These are phyloP conservation scores for Sclerospora graminicola DNA, from an alignment of 352 stramenopile genomes.

Conservation along the genomic window DNA sequence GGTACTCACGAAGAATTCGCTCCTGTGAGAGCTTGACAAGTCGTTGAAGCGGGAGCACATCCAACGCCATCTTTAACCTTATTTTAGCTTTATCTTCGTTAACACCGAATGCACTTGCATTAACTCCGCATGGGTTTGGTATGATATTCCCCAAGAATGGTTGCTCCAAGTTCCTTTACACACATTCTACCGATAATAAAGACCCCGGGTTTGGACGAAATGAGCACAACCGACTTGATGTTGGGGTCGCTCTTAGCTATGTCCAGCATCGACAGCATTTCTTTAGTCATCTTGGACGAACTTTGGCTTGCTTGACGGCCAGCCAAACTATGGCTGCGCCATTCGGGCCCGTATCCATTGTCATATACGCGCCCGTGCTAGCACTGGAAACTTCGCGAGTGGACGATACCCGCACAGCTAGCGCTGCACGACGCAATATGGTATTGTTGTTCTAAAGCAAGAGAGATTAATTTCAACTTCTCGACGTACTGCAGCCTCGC, in stretches of 20 bases:
- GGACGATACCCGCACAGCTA: constrained; percentile 4
- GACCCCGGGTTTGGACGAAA: constrained; percentile 93
- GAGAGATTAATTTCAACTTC: too few relatives aligned
- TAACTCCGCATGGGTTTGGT: constrained; percentile 19
- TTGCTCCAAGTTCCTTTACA: constrained; percentile 79
- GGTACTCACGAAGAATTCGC: constrained; percentile 63
- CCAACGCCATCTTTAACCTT: constrained; percentile 30
- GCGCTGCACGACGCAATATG: constrained; percentile 14
- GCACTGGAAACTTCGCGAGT: constrained; percentile 18
- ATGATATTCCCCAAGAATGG: constrained; percentile 71
- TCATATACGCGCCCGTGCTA: constrained; percentile 64
- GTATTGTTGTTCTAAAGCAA: too few relatives aligned
- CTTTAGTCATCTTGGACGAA: constrained; percentile 86
- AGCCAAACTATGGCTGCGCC: constrained; percentile 89
- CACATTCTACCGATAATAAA: constrained; percentile 94
- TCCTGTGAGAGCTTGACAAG: constrained; percentile 66
- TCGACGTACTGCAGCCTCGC: too few relatives aligned
- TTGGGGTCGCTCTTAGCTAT: constrained; percentile 82
- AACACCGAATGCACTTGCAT: constrained; percentile 4
- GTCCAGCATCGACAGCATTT: constrained; percentile 82
- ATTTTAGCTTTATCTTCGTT: constrained; percentile 20
- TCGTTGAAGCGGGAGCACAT: constrained; percentile 52
- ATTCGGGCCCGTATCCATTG: constrained; percentile 77
- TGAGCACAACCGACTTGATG: constrained; percentile 96
- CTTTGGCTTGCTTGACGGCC: constrained; percentile 84